Percentiles rank a stretch among this genome's conserved stretches.
Conservation (phyloP, 139 green algal species). For the Chlorella sp. region DNA sequence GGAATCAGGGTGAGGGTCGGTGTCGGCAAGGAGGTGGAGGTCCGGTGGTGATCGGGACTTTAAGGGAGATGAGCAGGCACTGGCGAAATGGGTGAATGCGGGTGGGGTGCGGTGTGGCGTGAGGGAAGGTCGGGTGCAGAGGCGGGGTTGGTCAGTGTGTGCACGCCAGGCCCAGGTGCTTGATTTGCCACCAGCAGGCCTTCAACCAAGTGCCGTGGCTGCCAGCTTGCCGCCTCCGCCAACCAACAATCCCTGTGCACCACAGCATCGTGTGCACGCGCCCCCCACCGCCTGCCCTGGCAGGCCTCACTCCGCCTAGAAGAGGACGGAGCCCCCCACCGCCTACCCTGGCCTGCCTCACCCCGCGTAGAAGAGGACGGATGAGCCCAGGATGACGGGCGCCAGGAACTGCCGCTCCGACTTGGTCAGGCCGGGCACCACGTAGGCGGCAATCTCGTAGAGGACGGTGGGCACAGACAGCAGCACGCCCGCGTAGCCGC, state of each 20-base stretch:
- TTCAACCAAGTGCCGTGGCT: too few relatives aligned
- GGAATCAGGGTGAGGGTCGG: too few relatives aligned
- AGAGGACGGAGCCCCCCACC: slow-evolving; percentile 80
- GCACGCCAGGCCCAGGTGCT: too few relatives aligned
- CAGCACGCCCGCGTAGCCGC: slow-evolving; percentile 95
- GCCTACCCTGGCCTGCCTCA: neutral
- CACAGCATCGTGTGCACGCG: neutral
- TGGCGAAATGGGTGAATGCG: too few relatives aligned
- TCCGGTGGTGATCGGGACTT: too few relatives aligned
- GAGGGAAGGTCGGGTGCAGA: too few relatives aligned
- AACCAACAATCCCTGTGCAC: neutral
- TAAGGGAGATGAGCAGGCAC: too few relatives aligned
- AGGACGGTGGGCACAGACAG: slow-evolving; percentile 91
- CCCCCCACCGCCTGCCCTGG: neutral
- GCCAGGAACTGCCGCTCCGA: slow-evolving; percentile 90
- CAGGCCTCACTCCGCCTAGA: slow-evolving; percentile 84
- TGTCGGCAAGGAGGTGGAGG: too few relatives aligned
- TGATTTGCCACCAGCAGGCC: too few relatives aligned
- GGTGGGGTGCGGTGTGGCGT: too few relatives aligned
- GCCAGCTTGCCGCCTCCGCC: too few relatives aligned
- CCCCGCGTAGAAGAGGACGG: slow-evolving; percentile 96
- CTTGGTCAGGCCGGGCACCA: slow-evolving; percentile 94
- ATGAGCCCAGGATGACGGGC: slow-evolving; percentile 95
- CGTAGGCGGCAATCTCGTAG: slow-evolving; percentile 97
- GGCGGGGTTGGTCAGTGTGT: too few relatives aligned